Percentiles rank a stretch among this genome's conserved stretches.
These are phyloP conservation scores for Boehmeria nivea DNA, from an alignment of 306 rosid genomes.

Conservation along the genomic window DNA sequence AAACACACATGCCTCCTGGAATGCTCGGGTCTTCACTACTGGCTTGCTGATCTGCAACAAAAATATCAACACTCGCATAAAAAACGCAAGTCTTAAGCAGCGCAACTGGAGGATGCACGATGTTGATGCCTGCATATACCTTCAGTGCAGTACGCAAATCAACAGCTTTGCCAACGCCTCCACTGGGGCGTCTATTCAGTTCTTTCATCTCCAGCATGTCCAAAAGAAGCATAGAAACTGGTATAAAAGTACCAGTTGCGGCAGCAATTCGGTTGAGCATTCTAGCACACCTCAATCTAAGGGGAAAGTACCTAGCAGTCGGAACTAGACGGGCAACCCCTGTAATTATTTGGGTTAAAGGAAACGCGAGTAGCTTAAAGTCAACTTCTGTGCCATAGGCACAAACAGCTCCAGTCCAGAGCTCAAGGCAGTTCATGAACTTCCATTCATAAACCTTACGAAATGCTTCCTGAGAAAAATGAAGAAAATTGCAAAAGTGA, in stretches of 20 bases:
- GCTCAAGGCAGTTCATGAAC: slow-evolving; percentile 86
- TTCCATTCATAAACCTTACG: slow-evolving; percentile 95
- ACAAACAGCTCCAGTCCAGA: slow-evolving; percentile 79
- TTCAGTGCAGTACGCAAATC: slow-evolving; percentile 72
- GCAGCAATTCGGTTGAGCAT: slow-evolving; percentile 79
- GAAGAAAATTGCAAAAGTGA: slow-evolving; percentile 23
- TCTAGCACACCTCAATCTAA: slow-evolving; percentile 71
- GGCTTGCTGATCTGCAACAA: slow-evolving; percentile 71
- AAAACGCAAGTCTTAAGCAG: slow-evolving; percentile 7
- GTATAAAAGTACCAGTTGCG: slow-evolving; percentile 58
- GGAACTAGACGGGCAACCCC: slow-evolving; percentile 92
- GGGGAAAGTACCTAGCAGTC: slow-evolving; percentile 80
- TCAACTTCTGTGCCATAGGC: slow-evolving; percentile 69
- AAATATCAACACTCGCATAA: slow-evolving; percentile 16
- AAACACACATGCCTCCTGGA: slow-evolving; percentile 91
- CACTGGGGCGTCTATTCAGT: slow-evolving; percentile 70
- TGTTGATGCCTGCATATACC: slow-evolving; percentile 34
- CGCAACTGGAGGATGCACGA: background rate
- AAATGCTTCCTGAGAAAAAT: slow-evolving; percentile 71
- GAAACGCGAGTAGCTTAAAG: slow-evolving; percentile 84
- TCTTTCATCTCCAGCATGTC: slow-evolving; percentile 98
- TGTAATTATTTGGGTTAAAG: slow-evolving; percentile 73
- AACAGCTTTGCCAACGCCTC: slow-evolving; percentile 84
- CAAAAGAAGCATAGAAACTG: slow-evolving; percentile 83
- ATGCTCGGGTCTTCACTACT: slow-evolving; percentile 80